phyloP scores from a whole-genome alignment of 805 yeast genomes.

The Starmera dryadoides region DNA sequence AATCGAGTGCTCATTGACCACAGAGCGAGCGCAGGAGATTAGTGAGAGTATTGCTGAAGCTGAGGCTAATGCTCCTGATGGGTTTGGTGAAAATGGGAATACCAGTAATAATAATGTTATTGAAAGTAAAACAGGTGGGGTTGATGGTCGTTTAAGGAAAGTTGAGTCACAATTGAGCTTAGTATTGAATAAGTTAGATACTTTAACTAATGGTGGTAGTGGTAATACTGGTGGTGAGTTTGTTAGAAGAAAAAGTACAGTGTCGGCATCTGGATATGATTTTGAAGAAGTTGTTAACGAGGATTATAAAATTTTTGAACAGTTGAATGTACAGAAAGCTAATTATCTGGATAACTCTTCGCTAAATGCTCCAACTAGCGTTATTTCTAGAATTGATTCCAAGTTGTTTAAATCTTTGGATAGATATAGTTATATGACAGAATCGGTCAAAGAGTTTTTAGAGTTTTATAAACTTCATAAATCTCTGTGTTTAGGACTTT shows the following conservation, averaged over 20 bases:
- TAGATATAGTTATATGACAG: slow-evolving; percentile 21
- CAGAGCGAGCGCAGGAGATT: slow-evolving; percentile 21
- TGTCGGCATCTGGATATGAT: too few relatives aligned
- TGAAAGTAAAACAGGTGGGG: too few relatives aligned
- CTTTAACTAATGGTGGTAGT: slow-evolving; percentile 12
- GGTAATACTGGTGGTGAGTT: neutral
- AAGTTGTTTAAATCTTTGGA: slow-evolving; percentile 27
- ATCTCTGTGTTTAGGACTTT: slow-evolving; percentile 34
- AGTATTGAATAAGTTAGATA: slow-evolving; percentile 20
- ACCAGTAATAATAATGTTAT: slow-evolving; percentile 1
- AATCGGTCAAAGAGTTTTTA: slow-evolving; percentile 36
- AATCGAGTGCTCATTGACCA: slow-evolving; percentile 40
- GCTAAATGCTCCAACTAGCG: slow-evolving; percentile 28
- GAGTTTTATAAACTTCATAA: slow-evolving; percentile 38
- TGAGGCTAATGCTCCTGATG: slow-evolving; percentile 1
- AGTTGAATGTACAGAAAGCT: slow-evolving; percentile 10
- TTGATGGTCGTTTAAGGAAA: slow-evolving; percentile 3
- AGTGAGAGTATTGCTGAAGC: slow-evolving; percentile 7
- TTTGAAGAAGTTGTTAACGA: neutral
- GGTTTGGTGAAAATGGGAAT: too few relatives aligned
- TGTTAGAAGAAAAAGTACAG: neutral
- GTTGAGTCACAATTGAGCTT: slow-evolving; percentile 14
- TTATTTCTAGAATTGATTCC: slow-evolving; percentile 30
- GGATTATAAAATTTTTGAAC: slow-evolving; percentile 7
- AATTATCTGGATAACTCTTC: slow-evolving; percentile 19